Percentiles rank a stretch among this genome's conserved stretches.
Conservation (phyloP, 2,329 filamentous ascomycete species). For the Colletotrichum caudatum region DNA sequence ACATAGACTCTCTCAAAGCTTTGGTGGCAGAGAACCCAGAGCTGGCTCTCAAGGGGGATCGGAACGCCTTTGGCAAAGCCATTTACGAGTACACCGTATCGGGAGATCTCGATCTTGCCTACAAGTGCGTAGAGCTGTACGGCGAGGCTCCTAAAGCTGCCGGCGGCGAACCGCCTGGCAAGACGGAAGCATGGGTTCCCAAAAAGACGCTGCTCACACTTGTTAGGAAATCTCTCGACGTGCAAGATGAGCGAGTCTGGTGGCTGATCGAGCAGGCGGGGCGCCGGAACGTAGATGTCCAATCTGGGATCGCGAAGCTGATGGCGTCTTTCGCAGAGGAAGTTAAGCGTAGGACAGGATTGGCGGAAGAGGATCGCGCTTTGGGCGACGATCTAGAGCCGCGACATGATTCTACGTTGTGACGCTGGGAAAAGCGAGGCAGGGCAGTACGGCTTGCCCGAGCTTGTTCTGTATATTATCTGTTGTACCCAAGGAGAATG, state of each 20-base stretch:
- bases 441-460: background rate
- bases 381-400: background rate
- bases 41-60: constrained; percentile 40
- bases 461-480: background rate
- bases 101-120: constrained; percentile 36
- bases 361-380: constrained; percentile 8
- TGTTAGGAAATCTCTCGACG: constrained; percentile 36
- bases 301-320: constrained; percentile 38
- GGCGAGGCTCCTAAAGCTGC: constrained; percentile 24
- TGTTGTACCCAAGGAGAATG: background rate
- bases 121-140: constrained; percentile 33
- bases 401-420: constrained; percentile 18
- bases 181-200: constrained; percentile 21
- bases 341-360: constrained; percentile 27
- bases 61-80: constrained; percentile 23
- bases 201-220: constrained; percentile 33
- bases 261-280: constrained; percentile 39
- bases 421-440: background rate
- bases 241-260: constrained; percentile 38
- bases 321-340: constrained; percentile 37
- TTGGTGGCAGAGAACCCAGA: constrained; percentile 50
- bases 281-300: constrained; percentile 35
- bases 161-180: background rate
- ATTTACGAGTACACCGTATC: constrained; percentile 30
- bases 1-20: constrained; percentile 44